A percentile compares a stretch with the other conserved stretches of the same genome.
phyloP scores from a whole-genome alignment of 192 early-diverging fungal species.

The Geranomyces michiganensis region DNA sequence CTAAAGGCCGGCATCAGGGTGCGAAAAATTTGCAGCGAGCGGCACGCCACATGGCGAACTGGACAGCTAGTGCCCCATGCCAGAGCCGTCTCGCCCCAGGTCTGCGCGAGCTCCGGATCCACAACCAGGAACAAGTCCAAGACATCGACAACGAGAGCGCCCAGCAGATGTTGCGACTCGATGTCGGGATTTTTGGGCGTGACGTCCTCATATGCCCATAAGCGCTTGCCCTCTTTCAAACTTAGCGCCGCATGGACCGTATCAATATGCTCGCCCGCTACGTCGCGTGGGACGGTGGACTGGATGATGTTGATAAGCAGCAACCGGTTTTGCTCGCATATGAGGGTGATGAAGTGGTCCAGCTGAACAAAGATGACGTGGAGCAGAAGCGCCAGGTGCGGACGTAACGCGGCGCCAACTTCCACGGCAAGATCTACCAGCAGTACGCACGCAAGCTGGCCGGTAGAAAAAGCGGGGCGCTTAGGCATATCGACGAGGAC shows the following conservation, averaged over 20 bases:
- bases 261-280: conserved; percentile 40
- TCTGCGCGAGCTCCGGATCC: conserved; percentile 44
- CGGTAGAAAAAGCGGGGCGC: conserved; percentile 70
- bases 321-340: conserved; percentile 74
- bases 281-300: conserved; percentile 56
- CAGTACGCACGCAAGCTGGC: conserved; percentile 76
- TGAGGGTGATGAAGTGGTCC: conserved; percentile 74
- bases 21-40: conserved; percentile 83
- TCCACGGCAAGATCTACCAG: conserved; percentile 81
- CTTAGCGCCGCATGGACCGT: conserved; percentile 54
- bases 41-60: conserved; percentile 83
- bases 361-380: conserved; percentile 81
- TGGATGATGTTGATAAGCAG: conserved; percentile 80
- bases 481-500: conserved; percentile 66
- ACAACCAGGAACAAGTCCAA: conserved; percentile 49
- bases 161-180: conserved; percentile 40
- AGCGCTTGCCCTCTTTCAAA: conserved; percentile 71
- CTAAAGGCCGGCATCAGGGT: conserved; percentile 71
- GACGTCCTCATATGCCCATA: conserved; percentile 84
- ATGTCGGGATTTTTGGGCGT: conserved; percentile 52
- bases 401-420: conserved; percentile 60
- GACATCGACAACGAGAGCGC: conserved; percentile 47
- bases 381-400: conserved; percentile 72
- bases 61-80: conserved; percentile 83
- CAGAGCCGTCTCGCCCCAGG: conserved; percentile 80